These are phyloP conservation scores for Stephanocyclus meneghinianus DNA, from an alignment of 352 stramenopile genomes.

Conservation along the genomic window DNA sequence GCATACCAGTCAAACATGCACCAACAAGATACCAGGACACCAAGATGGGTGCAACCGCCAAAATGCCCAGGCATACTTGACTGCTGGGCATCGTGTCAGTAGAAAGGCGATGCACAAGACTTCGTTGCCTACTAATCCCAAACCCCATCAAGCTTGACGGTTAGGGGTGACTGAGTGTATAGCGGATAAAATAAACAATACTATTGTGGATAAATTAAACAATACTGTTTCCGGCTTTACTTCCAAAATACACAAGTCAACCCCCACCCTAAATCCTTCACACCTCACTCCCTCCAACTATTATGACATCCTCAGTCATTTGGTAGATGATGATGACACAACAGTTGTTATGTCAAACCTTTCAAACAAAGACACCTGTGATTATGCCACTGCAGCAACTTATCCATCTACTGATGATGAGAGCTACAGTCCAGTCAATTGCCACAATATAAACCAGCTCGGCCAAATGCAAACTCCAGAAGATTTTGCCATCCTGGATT, in stretches of 20 bases:
- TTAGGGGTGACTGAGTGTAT: slow-evolving; percentile 7
- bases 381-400: background rate
- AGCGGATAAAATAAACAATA: background rate
- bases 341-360: background rate
- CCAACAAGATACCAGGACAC: background rate
- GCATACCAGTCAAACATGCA: slow-evolving; percentile 22
- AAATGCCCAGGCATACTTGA: slow-evolving; percentile 1
- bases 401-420: background rate
- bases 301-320: background rate
- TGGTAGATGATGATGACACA: background rate
- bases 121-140: slow-evolving; percentile 3
- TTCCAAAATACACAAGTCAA: slow-evolving; percentile 4
- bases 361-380: background rate
- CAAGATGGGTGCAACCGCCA: slow-evolving; percentile 3
- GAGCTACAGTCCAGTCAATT: background rate
- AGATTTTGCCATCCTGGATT: slow-evolving; percentile 4
- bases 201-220: background rate
- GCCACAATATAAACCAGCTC: background rate
- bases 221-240: background rate
- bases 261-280: slow-evolving; percentile 8
- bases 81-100: slow-evolving; percentile 4
- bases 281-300: background rate
- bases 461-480: background rate
- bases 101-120: slow-evolving; percentile 21
- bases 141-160: slow-evolving; percentile 20